A percentile compares a stretch with the other conserved stretches of the same genome.
Conservation (phyloP, 306 rosid species). For the Trichosanthes cucumerina region DNA sequence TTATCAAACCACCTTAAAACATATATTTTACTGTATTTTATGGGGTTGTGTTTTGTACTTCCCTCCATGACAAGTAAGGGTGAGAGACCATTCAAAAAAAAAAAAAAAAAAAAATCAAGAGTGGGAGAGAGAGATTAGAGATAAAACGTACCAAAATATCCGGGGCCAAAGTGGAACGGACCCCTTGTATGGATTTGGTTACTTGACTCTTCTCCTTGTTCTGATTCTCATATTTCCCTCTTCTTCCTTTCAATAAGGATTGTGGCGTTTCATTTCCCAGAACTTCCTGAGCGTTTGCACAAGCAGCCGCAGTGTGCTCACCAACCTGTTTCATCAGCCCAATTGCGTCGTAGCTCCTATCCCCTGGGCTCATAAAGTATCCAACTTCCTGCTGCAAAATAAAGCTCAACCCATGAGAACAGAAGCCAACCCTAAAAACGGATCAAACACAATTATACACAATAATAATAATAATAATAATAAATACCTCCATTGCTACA, state of each 20-base stretch:
- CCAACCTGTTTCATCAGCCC: slow-evolving; percentile 79
- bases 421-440: not conserved
- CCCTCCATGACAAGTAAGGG: not conserved
- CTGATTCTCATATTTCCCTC: slow-evolving; percentile 17
- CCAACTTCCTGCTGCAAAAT: slow-evolving; percentile 63
- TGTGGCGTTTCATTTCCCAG: slow-evolving; percentile 66
- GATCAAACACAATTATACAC: not conserved
- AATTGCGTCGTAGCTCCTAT: slow-evolving; percentile 78
- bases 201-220: slow-evolving; percentile 20
- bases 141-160: slow-evolving; percentile 40
- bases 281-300: slow-evolving; percentile 68
- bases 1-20: no score
- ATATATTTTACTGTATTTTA: not conserved
- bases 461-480: not conserved
- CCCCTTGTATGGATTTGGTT: slow-evolving; percentile 19
- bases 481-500: slow-evolving; percentile 90
- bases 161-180: slow-evolving; percentile 35
- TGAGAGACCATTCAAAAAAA: not conserved
- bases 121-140: not conserved
- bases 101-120: not conserved
- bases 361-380: slow-evolving; percentile 71
- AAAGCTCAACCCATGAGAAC: slow-evolving; percentile 3
- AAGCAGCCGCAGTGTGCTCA: slow-evolving; percentile 80
- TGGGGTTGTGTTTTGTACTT: not conserved
- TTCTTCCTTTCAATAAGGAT: slow-evolving; percentile 26